These are phyloP conservation scores for Trypanosoma platydactyli DNA, from an alignment of 208 protist genomes.

Conservation along the genomic window DNA sequence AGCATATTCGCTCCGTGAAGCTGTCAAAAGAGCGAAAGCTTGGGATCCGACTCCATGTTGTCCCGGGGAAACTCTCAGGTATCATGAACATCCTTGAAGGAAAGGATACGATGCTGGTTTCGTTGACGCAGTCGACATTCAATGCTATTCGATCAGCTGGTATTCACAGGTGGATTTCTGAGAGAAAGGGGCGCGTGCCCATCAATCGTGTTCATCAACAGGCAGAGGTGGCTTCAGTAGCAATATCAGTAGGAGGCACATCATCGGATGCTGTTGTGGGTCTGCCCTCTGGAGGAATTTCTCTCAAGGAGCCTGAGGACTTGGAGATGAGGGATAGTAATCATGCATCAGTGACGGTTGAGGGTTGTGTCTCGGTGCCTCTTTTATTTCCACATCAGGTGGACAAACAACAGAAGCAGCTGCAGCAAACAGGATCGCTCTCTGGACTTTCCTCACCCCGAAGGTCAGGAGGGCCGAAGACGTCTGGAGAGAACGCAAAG, in stretches of 20 bases:
- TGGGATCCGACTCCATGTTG: conserved; percentile 59
- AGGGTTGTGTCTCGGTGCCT: neutral
- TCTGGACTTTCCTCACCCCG: conserved; percentile 3
- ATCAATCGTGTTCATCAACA: conserved; percentile 21
- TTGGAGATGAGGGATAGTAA: neutral
- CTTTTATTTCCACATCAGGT: conserved; percentile 3
- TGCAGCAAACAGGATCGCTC: neutral
- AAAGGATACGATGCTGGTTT: conserved; percentile 63
- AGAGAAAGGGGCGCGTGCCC: conserved; percentile 69
- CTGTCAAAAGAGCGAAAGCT: conserved; percentile 74
- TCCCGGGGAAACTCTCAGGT: conserved; percentile 58
- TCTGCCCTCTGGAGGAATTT: neutral
- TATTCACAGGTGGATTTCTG: conserved; percentile 79
- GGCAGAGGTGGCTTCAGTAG: neutral
- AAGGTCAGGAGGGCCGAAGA: neutral
- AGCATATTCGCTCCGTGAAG: conserved; percentile 83
- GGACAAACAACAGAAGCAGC: neutral
- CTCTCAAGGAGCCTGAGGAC: neutral
- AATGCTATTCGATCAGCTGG: conserved; percentile 44
- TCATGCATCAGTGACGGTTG: neutral
- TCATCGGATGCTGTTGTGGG: neutral
- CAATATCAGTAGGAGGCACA: neutral
- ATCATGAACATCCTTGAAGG: conserved; percentile 47
- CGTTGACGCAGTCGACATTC: conserved; percentile 70
- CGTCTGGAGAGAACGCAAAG: conserved; percentile 2